A percentile compares a stretch with the other conserved stretches of the same genome.
Conservation (phyloP, 2,329 filamentous ascomycete species). For the Fusarium devonianum region DNA sequence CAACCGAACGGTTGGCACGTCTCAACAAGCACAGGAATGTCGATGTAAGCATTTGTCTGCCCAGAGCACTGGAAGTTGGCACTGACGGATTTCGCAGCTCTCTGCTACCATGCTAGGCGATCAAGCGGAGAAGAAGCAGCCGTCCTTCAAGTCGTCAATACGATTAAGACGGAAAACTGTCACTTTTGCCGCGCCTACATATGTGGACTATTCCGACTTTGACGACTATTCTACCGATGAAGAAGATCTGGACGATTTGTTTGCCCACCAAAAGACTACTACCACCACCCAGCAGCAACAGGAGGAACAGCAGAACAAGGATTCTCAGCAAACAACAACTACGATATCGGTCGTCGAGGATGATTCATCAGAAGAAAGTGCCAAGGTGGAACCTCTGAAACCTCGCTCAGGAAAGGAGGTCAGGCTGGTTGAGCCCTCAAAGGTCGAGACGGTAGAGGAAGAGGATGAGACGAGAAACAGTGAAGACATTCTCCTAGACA, state of each 20-base stretch:
- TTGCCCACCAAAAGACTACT: constrained; percentile 45
- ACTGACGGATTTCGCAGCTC: constrained; percentile 51
- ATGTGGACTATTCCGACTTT: constrained; percentile 85
- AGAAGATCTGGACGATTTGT: constrained; percentile 57
- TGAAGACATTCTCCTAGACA: constrained; percentile 72
- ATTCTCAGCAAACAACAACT: constrained; percentile 42
- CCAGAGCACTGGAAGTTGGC: neutral
- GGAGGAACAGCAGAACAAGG: constrained; percentile 43
- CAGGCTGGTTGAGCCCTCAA: constrained; percentile 44
- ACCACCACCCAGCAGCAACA: constrained; percentile 40
- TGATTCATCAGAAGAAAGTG: constrained; percentile 57
- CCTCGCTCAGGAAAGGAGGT: constrained; percentile 54
- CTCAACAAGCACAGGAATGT: constrained; percentile 98
- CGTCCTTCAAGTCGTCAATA: constrained; percentile 79
- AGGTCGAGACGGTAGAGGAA: constrained; percentile 46
- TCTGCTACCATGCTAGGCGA: constrained; percentile 70
- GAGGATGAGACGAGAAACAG: constrained; percentile 56
- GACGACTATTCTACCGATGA: constrained; percentile 89
- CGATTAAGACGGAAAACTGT: constrained; percentile 86
- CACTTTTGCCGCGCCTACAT: constrained; percentile 83
- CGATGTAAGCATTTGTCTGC: constrained; percentile 69
- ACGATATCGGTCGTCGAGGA: constrained; percentile 42
- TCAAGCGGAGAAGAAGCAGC: constrained; percentile 78
- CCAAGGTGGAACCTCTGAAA: constrained; percentile 64
- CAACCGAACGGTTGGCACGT: constrained; percentile 89